Evolutionary conservation across 768 basidiomycete species (phyloP), one percentile per base, ranked within the genome.

Genomic region (Termitomyces sp.): DNA sequence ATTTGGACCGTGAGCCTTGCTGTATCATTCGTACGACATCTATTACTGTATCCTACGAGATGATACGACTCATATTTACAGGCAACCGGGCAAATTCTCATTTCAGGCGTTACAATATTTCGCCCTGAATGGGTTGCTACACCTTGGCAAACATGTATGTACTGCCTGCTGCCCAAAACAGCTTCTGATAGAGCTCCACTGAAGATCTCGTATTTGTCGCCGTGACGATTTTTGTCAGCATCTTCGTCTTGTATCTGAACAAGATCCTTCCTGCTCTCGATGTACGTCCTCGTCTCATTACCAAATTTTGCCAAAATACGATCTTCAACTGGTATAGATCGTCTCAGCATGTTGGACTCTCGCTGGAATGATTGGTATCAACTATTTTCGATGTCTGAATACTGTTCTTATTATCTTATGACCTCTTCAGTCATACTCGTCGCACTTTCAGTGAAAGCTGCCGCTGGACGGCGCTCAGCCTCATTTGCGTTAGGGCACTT

Each of bases 1-100:
- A 83, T 86, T 12, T 88, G 86, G 85, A 88, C 82, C 1, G 77
- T 84, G 59, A 80, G 83, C 20, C 66, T 87, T 40, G 85, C 85
- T 13, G 86, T 85, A 10, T 82, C 80, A 3, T 88, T 88, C 65
- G 84, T 83, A 69, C 54, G 72, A 59, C 55, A 38, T 59, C 23
- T 35, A 35, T 0, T 20, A 36, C 32, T 16, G n/a, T 12, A n/a
- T 23, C 47, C 36, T 46, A 28, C 12, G 56, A 23, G 8, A 9
- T 43, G 12, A 12, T 40, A 44, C 23, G 16, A 54, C 26, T 16
- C 30, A 36, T 33, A n/a, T 28, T 16, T 35, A 6, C 50, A 74
- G 81, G 85, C 84, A 46, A 84, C 83, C 8, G 79, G 80, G 6
- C 84, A 87, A 56, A 70, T 88, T 14, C 61, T 86, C 16, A 77